phyloP scores from a whole-genome alignment of 257 asterid species.

The Catharanthus roseus region DNA sequence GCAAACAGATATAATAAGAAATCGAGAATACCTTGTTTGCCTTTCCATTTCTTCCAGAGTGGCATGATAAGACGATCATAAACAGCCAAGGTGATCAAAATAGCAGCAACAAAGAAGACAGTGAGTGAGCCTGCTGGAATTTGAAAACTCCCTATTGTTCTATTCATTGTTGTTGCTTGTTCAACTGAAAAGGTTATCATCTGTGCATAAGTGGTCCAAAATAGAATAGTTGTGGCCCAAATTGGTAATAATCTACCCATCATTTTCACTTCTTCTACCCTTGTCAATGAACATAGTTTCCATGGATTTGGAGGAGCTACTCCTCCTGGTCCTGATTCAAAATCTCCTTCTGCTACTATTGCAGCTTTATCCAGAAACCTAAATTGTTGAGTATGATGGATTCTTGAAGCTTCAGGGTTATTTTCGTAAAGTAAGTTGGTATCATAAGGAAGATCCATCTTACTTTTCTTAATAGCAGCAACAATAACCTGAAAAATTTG shows the following conservation, averaged over 20 bases:
- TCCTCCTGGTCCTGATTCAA: conserved; percentile 18
- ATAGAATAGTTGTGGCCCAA: conserved; percentile 92
- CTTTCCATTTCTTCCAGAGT: conserved; percentile 71
- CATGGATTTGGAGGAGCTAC: conserved; percentile 62
- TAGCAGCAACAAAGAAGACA: conserved; percentile 79
- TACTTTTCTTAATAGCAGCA: conserved; percentile 57
- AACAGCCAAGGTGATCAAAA: conserved; percentile 53
- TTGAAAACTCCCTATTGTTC: conserved; percentile 50
- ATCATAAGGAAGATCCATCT: conserved; percentile 46
- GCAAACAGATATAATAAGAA: no score
- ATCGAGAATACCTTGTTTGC: conserved; percentile 64
- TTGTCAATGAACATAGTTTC: conserved; percentile 76
- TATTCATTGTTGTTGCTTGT: conserved; percentile 84
- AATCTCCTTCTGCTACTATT: conserved; percentile 58
- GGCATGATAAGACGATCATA: conserved; percentile 83
- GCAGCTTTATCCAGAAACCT: conserved; percentile 87
- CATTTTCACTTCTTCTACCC: conserved; percentile 92
- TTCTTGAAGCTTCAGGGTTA: conserved; percentile 49
- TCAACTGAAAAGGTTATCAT: conserved; percentile 91
- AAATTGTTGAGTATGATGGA: conserved; percentile 63
- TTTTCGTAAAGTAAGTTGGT: conserved; percentile 51
- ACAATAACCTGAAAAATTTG: conserved; percentile 70
- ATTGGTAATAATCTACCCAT: conserved; percentile 69
- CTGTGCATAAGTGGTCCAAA: conserved; percentile 95
- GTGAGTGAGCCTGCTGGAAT: conserved; percentile 94